Base-by-base conservation (phyloP, 495 filamentous ascomycete genomes). In the Hypoxylon trugodes region DNA sequence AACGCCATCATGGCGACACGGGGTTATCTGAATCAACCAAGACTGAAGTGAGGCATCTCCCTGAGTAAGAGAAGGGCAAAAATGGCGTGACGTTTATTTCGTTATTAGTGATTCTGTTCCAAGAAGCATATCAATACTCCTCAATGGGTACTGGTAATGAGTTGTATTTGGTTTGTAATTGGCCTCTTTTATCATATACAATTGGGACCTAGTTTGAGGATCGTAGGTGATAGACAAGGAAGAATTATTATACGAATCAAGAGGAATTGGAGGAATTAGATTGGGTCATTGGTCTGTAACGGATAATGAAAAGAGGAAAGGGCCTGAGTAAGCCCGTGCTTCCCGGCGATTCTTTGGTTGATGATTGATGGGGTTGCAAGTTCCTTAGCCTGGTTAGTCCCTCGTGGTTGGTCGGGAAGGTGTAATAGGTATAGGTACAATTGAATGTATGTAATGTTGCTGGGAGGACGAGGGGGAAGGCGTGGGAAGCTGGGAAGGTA, bases 11-110 rank as follows among this genome's bases (percentile, higher is more conserved):
- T 61, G 45, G 57, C 35, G 45, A 40, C 43, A 66, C 24, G 63
- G 63, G 57, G 62, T 10, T 38, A 61, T 66, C 51, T 66, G 63
- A 66, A 66, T 66, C 62, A 66, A 51, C 57, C 63, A 61, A 61
- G 51, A 61, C 52, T 4, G 6, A 47, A 36, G 37, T 35, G 56
- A 66, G 63, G 57, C 63, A 26, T 36, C 28, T 41, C 24, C 10
- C 42, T 4, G 26, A 9, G 41, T 51, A 43, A 45, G 49, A 60
- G 45, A 57, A 53, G 37, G 36, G 30, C 50, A 10, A 66, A 57
- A 54, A n/a, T n/a, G n/a, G n/a, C n/a, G n/a, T 61, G 45, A 38
- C 50, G 35, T 61, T 52, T 66, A 52, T 56, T 56, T 13, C 35
- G 12, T 47, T 5, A 43, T 42, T 43, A 48, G 24, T 19, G 37